These are phyloP conservation scores for Yamadazyma blattariae DNA, from an alignment of 1,139 yeast genomes.

Conservation along the genomic window DNA sequence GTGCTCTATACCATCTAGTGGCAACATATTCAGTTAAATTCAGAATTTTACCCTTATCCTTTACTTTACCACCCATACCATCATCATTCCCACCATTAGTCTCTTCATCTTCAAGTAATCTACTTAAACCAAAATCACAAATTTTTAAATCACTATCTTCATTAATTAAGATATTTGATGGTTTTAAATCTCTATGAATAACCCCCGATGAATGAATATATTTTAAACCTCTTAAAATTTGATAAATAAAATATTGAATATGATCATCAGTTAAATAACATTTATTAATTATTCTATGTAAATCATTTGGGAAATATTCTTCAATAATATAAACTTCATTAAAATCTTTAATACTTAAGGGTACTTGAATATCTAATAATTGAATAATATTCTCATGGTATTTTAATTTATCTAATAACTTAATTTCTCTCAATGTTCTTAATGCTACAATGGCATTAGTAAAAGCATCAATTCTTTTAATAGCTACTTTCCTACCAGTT, in stretches of 20 bases:
- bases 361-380: conserved; percentile 38
- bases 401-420: conserved; percentile 31
- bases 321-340: conserved; percentile 69
- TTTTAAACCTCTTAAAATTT: conserved; percentile 60
- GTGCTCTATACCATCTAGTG: conserved; percentile 79
- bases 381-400: conserved; percentile 42
- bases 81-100: conserved; percentile 14
- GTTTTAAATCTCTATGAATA: conserved; percentile 40
- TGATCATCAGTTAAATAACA: conserved; percentile 61
- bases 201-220: conserved; percentile 59
- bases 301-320: conserved; percentile 70
- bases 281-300: conserved; percentile 54
- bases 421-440: conserved; percentile 42
- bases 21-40: conserved; percentile 68
- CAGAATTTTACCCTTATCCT: conserved; percentile 18
- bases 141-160: conserved; percentile 42
- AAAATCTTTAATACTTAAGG: conserved; percentile 35
- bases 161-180: conserved; percentile 35
- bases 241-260: conserved; percentile 65
- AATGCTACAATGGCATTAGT: conserved; percentile 34
- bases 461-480: conserved; percentile 42
- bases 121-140: conserved; percentile 55
- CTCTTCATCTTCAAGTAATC: conserved; percentile 19
- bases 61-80: background rate
- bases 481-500: conserved; percentile 39